These are phyloP conservation scores for Globisporangium uncinulatum DNA, from an alignment of 352 stramenopile genomes.

Conservation along the genomic window DNA sequence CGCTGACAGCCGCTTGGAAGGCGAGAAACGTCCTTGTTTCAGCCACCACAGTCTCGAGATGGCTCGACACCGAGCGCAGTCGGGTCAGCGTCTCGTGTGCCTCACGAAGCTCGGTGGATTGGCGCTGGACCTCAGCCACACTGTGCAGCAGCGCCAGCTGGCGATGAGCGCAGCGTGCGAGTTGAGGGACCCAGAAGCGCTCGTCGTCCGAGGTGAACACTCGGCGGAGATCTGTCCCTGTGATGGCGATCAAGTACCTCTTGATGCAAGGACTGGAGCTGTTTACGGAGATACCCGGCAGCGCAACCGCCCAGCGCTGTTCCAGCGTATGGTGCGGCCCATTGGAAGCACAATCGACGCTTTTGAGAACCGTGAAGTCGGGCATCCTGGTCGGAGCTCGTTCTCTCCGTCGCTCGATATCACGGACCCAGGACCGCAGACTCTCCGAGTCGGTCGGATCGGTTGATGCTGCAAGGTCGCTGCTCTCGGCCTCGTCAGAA, in stretches of 20 bases:
- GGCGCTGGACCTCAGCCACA: not conserved
- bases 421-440: constrained; percentile 2
- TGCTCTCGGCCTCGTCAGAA: not conserved
- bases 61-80: not conserved
- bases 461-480: not conserved
- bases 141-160: constrained; percentile 8
- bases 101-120: not conserved
- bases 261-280: not conserved
- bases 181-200: constrained; percentile 6
- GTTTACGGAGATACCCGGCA: not conserved
- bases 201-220: constrained; percentile 12
- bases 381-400: not conserved
- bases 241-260: constrained; percentile 5
- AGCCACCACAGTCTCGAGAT: not conserved
- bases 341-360: not conserved
- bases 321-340: not conserved
- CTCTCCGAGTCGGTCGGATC: not conserved
- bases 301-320: constrained; percentile 3
- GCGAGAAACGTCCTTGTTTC: not conserved
- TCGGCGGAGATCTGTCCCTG: constrained; percentile 1
- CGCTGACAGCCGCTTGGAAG: constrained; percentile 2
- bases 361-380: not conserved
- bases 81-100: not conserved
- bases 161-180: not conserved
- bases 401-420: not conserved